phyloP scores from a whole-genome alignment of 2,329 filamentous ascomycete species.

The Ascochyta fabae region DNA sequence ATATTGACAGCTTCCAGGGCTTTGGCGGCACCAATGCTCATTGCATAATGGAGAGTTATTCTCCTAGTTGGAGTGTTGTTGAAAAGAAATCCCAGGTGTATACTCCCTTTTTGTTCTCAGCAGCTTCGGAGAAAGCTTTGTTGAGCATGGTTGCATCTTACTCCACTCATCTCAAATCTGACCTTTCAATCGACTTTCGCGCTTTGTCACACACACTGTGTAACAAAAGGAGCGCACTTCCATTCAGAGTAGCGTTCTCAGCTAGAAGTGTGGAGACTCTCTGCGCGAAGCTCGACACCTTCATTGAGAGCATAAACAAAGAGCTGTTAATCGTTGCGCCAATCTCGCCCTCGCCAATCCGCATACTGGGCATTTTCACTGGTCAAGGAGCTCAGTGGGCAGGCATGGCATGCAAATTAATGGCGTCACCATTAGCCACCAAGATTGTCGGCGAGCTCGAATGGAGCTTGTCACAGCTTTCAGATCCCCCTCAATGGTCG shows the following conservation, averaged over 20 bases:
- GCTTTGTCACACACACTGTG: conserved; percentile 4
- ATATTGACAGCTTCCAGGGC: conserved; percentile 3
- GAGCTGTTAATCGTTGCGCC: neutral
- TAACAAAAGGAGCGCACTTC: neutral
- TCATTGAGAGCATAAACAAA: neutral
- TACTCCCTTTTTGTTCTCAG: conserved; percentile 13
- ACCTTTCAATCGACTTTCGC: neutral
- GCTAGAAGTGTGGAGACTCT: neutral
- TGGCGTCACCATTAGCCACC: conserved; percentile 21
- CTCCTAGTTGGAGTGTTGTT: neutral
- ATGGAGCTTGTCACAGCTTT: neutral
- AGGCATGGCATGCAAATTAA: conserved; percentile 28
- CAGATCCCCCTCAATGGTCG: conserved; percentile 24
- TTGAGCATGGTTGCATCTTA: neutral
- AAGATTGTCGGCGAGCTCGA: conserved; percentile 22
- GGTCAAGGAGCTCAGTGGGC: conserved; percentile 42
- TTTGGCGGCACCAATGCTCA: conserved; percentile 36
- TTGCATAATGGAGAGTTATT: conserved; percentile 27
- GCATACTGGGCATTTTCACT: conserved; percentile 29
- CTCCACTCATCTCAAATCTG: neutral
- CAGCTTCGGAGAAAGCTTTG: conserved; percentile 3
- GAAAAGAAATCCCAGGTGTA: neutral
- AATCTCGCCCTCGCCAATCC: neutral
- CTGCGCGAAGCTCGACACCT: neutral
- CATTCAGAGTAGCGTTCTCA: neutral